A percentile compares a stretch with the other conserved stretches of the same genome.
Conservation (phyloP, 2,329 filamentous ascomycete genomes). For the Aureobasidium sp. region DNA sequence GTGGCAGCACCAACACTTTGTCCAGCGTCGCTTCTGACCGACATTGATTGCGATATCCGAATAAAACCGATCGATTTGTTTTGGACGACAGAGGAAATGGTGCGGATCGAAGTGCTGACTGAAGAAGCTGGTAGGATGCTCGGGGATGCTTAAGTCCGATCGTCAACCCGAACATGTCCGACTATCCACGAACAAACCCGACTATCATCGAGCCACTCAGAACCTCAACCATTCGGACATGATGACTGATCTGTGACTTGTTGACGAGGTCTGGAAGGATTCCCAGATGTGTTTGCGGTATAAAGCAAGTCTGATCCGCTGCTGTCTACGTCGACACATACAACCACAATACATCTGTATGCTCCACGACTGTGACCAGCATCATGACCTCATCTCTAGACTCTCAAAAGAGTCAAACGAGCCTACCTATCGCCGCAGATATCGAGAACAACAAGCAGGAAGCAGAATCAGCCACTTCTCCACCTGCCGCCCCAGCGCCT, state of each 20-base stretch:
- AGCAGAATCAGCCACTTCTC: not conserved
- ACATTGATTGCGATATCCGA: not conserved
- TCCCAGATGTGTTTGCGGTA: not conserved
- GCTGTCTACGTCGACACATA: not conserved
- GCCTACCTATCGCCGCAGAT: not conserved
- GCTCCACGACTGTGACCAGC: not conserved
- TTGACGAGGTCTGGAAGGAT: not conserved
- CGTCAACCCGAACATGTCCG: not conserved
- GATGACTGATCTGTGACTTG: not conserved
- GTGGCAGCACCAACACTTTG: not conserved
- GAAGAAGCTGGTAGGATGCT: no score
- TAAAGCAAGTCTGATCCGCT: not conserved
- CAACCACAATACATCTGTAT: not conserved
- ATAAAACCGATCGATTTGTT: not conserved
- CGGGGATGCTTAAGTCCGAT: not conserved
- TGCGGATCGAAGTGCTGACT: not conserved
- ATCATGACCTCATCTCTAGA: not conserved
- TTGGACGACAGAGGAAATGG: not conserved
- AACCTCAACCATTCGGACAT: not conserved
- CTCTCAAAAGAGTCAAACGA: not conserved
- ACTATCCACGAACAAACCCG: not conserved
- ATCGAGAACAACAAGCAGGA: not conserved
- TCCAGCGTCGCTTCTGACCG: not conserved
- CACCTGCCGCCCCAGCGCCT: not conserved
- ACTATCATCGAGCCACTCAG: not conserved